Percentiles rank a stretch among this genome's conserved stretches.
phyloP scores from a whole-genome alignment of 2,329 filamentous ascomycete genomes.

The Claviceps sp. region DNA sequence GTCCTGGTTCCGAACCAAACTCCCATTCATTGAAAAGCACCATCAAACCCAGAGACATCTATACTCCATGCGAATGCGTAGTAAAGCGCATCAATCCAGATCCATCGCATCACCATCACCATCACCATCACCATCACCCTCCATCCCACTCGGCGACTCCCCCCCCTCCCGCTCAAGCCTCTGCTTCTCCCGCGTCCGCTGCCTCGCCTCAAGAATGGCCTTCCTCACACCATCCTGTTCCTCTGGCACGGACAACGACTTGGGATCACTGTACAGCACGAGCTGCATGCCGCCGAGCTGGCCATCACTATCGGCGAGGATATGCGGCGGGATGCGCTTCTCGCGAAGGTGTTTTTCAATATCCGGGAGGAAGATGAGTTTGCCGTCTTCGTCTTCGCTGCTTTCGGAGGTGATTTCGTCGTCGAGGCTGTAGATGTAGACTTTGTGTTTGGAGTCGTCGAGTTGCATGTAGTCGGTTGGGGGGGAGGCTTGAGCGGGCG shows the following conservation, averaged over 20 bases:
- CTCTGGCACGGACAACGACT: constrained; percentile 60
- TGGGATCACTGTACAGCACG: constrained; percentile 72
- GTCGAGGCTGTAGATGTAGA: constrained; percentile 86
- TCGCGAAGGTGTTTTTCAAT: constrained; percentile 67
- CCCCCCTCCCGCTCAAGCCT: constrained; percentile 23
- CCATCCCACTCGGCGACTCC: constrained; percentile 17
- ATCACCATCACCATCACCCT: constrained; percentile 26
- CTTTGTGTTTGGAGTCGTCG: constrained; percentile 73
- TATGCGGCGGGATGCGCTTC: constrained; percentile 53
- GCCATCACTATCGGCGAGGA: constrained; percentile 45
- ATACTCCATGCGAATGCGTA: too few relatives aligned
- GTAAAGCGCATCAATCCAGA: constrained; percentile 30
- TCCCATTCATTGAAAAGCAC: neutral
- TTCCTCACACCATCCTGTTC: constrained; percentile 67
- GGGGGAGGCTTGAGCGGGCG: constrained; percentile 1
- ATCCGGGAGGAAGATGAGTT: constrained; percentile 69
- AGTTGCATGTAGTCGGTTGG: constrained; percentile 60
- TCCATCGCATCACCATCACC: constrained; percentile 47
- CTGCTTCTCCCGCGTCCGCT: constrained; percentile 49
- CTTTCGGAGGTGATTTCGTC: constrained; percentile 57
- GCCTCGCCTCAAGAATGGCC: constrained; percentile 69
- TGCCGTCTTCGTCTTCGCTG: constrained; percentile 33
- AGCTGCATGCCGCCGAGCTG: constrained; percentile 53
- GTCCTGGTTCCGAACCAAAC: too few relatives aligned
- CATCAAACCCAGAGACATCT: neutral